Evolutionary conservation across 441 rosid genomes (phyloP).

Genomic region (Euphorbia schlechtendalii): DNA sequence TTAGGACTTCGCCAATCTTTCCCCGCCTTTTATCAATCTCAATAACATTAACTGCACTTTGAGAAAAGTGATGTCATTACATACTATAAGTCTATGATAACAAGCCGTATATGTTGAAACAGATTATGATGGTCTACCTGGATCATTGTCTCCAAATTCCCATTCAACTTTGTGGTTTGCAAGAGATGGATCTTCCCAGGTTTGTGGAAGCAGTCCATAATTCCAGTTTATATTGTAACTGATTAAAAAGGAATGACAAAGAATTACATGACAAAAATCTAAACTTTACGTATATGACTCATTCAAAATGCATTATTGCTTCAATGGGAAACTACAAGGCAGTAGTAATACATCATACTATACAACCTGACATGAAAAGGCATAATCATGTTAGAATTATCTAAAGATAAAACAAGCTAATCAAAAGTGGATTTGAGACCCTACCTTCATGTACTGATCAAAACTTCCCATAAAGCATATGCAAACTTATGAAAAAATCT

Average conservation of each 20-base stretch:
- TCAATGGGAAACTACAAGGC: neutral
- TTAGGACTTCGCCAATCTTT: conserved; percentile 65
- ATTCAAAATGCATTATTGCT: too few species aligned
- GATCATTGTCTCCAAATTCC: conserved; percentile 92
- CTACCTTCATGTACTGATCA: neutral
- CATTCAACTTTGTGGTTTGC: conserved; percentile 82
- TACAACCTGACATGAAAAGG: too few species aligned
- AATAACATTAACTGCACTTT: conserved; percentile 67
- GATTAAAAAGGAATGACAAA: conserved; percentile 1
- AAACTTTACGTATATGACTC: neutral
- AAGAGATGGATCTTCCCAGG: conserved; percentile 94
- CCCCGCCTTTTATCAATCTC: conserved; percentile 68
- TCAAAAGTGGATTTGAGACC: neutral
- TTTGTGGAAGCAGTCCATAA: conserved; percentile 96
- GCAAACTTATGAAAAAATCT: neutral
- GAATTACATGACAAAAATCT: neutral
- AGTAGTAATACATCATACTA: neutral
- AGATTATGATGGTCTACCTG: conserved; percentile 38
- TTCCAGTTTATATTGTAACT: conserved; percentile 97
- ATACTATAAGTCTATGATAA: too few species aligned
- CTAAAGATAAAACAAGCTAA: neutral
- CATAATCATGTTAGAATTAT: neutral
- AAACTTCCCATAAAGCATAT: neutral
- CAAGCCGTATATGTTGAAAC: conserved; percentile 6
- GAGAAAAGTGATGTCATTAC: conserved; percentile 2